These are phyloP conservation scores for Scolecobasidium constrictum DNA, from an alignment of 2,329 filamentous ascomycete genomes.

Conservation along the genomic window DNA sequence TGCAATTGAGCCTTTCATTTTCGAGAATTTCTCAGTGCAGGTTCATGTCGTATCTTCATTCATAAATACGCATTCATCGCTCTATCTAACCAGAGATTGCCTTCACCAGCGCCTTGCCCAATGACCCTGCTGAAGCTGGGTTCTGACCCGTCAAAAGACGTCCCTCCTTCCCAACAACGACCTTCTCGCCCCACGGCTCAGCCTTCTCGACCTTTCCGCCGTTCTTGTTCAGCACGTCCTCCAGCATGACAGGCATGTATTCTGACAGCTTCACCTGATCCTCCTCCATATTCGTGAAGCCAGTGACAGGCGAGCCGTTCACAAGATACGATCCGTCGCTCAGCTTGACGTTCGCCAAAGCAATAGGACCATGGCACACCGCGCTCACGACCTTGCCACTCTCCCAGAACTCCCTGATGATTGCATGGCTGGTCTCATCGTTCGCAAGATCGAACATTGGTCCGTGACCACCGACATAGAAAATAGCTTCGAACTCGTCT, in stretches of 20 bases:
- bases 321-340: constrained; percentile 43
- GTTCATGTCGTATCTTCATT: no score
- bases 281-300: constrained; percentile 49
- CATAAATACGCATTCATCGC: no score
- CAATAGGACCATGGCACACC: constrained; percentile 60
- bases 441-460: constrained; percentile 57
- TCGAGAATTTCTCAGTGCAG: no score
- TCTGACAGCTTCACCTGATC: constrained; percentile 28
- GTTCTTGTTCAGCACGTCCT: constrained; percentile 41
- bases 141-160: constrained; percentile 39
- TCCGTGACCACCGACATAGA: constrained; percentile 49
- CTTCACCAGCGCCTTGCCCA: constrained; percentile 33
- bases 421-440: constrained; percentile 44
- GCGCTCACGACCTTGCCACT: constrained; percentile 53
- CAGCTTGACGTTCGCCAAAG: constrained; percentile 46
- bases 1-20: no score
- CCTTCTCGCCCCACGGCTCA: constrained; percentile 34
- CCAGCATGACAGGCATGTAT: constrained; percentile 50
- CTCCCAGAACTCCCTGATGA: constrained; percentile 52
- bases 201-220: constrained; percentile 49
- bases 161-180: constrained; percentile 24
- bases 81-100: no score
- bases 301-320: constrained; percentile 46
- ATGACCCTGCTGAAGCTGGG: constrained; percentile 30
- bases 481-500: constrained; percentile 52